These are phyloP conservation scores for Macadamia tetraphylla DNA, from an alignment of 164 flowering plant genomes.

Conservation along the genomic window DNA sequence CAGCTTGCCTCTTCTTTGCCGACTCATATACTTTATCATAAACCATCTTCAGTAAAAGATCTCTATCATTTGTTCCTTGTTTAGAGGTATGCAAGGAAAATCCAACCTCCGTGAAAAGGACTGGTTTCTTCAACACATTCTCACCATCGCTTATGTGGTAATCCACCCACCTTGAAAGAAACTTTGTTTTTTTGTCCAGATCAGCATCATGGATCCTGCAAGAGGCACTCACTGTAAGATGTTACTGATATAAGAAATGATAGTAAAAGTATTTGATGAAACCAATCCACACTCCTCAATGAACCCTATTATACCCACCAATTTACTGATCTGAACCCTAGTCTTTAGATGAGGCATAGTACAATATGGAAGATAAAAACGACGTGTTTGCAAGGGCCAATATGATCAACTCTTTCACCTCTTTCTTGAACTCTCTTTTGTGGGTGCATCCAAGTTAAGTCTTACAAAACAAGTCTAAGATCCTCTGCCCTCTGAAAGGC, in stretches of 20 bases:
- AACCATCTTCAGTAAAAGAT: slow-evolving; percentile 32
- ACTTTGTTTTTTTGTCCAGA: slow-evolving; percentile 32
- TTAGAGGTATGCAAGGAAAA: slow-evolving; percentile 21
- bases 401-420: background rate
- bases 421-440: background rate
- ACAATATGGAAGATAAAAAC: background rate
- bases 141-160: slow-evolving; percentile 52
- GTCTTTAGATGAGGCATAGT: too few relatives aligned
- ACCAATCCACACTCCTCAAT: background rate
- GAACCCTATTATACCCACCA: background rate
- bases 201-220: slow-evolving; percentile 47
- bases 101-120: slow-evolving; percentile 57
- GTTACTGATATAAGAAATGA: background rate
- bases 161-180: slow-evolving; percentile 45
- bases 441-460: background rate
- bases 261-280: background rate
- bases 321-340: background rate
- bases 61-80: slow-evolving; percentile 23
- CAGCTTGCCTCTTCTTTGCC: slow-evolving; percentile 41
- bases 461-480: background rate
- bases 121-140: slow-evolving; percentile 46
- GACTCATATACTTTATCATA: slow-evolving; percentile 50
- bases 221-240: slow-evolving; percentile 4
- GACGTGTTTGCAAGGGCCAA: background rate
- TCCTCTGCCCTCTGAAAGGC: background rate